These are phyloP conservation scores for Mortierella sp. DNA, from an alignment of 371 early-diverging fungal genomes.

Conservation along the genomic window DNA sequence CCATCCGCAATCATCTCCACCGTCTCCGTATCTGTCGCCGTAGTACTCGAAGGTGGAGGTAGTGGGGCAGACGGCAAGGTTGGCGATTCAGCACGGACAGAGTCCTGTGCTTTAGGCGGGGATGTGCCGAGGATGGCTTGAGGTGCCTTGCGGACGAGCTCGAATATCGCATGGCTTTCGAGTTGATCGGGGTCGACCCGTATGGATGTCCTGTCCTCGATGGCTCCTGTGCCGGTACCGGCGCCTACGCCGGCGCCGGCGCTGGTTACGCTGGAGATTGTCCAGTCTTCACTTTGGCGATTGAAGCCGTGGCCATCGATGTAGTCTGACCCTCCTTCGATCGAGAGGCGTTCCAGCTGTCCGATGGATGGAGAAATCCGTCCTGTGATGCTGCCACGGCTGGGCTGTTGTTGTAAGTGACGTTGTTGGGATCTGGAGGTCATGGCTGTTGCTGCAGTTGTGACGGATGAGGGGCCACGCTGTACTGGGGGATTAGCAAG, in stretches of 20 bases:
- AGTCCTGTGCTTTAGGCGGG: too few species aligned
- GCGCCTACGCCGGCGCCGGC: background rate
- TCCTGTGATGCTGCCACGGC: background rate
- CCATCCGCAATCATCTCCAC: background rate
- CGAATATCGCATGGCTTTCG: constrained; percentile 25
- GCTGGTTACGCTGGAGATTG: background rate
- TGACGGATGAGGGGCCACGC: background rate
- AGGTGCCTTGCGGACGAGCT: constrained; percentile 34
- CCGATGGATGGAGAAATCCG: constrained; percentile 15
- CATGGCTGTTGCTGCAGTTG: constrained; percentile 5
- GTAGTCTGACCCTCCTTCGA: constrained; percentile 5
- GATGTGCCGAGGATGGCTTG: constrained; percentile 23
- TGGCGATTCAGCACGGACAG: background rate
- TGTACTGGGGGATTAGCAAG: background rate
- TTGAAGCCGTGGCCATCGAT: constrained; percentile 13
- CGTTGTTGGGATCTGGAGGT: background rate
- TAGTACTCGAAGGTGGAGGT: background rate
- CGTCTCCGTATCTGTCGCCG: background rate
- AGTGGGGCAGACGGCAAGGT: background rate
- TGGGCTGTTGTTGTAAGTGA: background rate
- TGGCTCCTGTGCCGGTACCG: background rate
- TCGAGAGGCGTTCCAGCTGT: constrained; percentile 22
- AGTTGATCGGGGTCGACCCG: constrained; percentile 27
- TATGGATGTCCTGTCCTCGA: constrained; percentile 1
- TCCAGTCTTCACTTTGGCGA: constrained; percentile 16